Percentiles rank a stretch among this genome's conserved stretches.
Conservation (phyloP, 139 green algal genomes). For the Ulvella scutata region DNA sequence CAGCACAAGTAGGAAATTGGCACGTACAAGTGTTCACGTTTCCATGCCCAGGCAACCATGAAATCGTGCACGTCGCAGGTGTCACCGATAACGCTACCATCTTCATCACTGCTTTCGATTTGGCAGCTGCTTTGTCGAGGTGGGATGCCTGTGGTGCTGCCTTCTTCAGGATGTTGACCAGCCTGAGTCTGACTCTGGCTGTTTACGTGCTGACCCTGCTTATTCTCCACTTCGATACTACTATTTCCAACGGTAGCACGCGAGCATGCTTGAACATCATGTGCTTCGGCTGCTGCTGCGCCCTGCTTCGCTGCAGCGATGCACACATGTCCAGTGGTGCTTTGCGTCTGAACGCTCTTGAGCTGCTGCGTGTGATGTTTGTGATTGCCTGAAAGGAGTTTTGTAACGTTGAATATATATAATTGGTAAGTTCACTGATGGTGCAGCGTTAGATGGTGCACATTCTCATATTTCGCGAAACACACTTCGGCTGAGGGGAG, state of each 20-base stretch:
- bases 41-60: background rate
- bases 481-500: background rate
- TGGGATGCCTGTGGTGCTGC: no score
- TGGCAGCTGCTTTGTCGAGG: background rate
- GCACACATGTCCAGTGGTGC: no score
- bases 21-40: background rate
- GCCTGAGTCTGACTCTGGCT: no score
- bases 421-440: no score
- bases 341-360: background rate
- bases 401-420: background rate
- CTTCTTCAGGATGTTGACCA: no score
- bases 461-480: background rate
- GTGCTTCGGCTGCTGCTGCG: background rate
- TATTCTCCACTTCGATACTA: background rate
- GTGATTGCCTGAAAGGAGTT: background rate
- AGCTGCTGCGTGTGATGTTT: background rate
- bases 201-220: no score
- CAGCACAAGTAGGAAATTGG: background rate
- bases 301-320: no score
- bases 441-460: background rate
- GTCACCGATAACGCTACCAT: background rate
- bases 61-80: no score
- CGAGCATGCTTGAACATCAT: background rate
- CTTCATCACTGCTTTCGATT: background rate
- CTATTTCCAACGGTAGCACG: background rate